phyloP scores from a whole-genome alignment of 2,329 filamentous ascomycete species.

The Chaetothyriales sp. region DNA sequence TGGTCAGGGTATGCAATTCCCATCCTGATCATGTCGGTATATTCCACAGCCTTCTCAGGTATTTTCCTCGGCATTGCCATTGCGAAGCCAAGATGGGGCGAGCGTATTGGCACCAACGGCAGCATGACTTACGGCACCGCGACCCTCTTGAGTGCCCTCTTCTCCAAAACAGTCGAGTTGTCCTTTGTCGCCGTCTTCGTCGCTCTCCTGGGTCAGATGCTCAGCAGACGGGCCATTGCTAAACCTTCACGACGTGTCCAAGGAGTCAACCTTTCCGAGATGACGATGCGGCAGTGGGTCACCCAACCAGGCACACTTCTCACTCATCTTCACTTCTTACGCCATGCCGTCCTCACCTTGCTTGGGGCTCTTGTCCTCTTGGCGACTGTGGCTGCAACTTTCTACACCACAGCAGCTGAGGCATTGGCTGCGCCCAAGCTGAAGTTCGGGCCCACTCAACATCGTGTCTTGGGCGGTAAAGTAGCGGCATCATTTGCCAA shows the following conservation, averaged over 20 bases:
- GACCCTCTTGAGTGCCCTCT: slow-evolving; percentile 50
- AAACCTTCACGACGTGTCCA: slow-evolving; percentile 33
- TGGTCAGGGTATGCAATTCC: slow-evolving; percentile 22
- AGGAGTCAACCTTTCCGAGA: slow-evolving; percentile 61
- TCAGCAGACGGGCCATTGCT: slow-evolving; percentile 55
- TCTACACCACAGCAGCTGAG: slow-evolving; percentile 66
- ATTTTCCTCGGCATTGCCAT: slow-evolving; percentile 54
- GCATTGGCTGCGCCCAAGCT: slow-evolving; percentile 63
- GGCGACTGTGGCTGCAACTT: slow-evolving; percentile 51
- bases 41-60: slow-evolving; percentile 25
- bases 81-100: slow-evolving; percentile 49
- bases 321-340: slow-evolving; percentile 52
- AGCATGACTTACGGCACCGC: slow-evolving; percentile 49
- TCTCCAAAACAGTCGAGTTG: slow-evolving; percentile 65
- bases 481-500: slow-evolving; percentile 54
- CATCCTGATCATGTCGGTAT: slow-evolving; percentile 26
- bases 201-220: slow-evolving; percentile 57
- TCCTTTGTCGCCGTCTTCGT: slow-evolving; percentile 68
- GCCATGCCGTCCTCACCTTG: slow-evolving; percentile 49
- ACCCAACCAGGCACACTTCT: slow-evolving; percentile 60
- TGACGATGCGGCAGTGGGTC: slow-evolving; percentile 65
- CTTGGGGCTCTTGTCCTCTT: slow-evolving; percentile 52
- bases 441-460: slow-evolving; percentile 42
- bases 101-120: slow-evolving; percentile 40
- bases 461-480: slow-evolving; percentile 38